phyloP scores from a whole-genome alignment of 2,329 filamentous ascomycete genomes.

The Ophiostoma perfectum region DNA sequence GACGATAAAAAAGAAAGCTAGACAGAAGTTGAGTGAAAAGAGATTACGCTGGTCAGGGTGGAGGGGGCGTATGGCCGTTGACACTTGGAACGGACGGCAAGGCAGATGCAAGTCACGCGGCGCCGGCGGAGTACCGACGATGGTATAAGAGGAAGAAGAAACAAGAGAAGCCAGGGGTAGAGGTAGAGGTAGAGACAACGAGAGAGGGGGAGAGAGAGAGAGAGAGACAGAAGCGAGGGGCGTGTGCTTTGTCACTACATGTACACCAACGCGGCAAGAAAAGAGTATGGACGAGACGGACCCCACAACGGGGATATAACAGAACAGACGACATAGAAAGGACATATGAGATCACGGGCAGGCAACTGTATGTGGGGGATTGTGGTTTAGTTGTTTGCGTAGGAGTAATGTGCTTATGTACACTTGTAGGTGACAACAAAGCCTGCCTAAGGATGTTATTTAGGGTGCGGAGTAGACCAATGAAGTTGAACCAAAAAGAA shows the following conservation, averaged over 20 bases:
- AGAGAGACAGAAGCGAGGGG: not conserved
- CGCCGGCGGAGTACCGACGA: not conserved
- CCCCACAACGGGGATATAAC: slow-evolving; percentile 11
- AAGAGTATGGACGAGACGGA: not conserved
- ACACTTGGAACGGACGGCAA: slow-evolving; percentile 1
- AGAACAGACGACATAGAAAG: not conserved
- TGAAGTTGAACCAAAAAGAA: not conserved
- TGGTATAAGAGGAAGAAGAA: not conserved
- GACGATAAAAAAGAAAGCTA: not conserved
- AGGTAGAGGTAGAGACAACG: not conserved
- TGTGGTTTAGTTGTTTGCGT: not conserved
- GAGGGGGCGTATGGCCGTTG: not conserved
- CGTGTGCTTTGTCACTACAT: not conserved
- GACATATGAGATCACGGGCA: not conserved
- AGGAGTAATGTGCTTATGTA: too few relatives aligned
- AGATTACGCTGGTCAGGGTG: not conserved
- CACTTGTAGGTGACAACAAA: not conserved
- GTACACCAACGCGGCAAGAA: not conserved
- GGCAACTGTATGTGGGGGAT: not conserved
- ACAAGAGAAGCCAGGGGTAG: not conserved
- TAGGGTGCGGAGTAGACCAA: not conserved
- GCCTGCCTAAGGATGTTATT: not conserved
- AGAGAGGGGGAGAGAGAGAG: not conserved
- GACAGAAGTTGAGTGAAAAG: not conserved
- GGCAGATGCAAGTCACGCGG: slow-evolving; percentile 9